Evolutionary conservation across 2,329 filamentous ascomycete genomes (phyloP), one percentile per base, ranked within the genome.

Genomic region (Geosmithia putterillii): DNA sequence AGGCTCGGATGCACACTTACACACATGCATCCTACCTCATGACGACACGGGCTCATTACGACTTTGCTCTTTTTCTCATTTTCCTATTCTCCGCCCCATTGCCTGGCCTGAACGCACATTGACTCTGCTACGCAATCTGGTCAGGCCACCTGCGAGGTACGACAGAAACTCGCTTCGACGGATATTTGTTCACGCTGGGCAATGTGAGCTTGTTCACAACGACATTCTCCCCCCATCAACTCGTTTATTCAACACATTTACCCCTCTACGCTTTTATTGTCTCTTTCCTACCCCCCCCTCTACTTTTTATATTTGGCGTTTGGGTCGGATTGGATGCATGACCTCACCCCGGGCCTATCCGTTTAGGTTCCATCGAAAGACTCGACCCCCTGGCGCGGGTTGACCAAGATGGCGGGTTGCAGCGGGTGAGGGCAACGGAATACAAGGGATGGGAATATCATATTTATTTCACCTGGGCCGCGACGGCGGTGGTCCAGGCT

Each of bases 71-170:
- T 32, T 9, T 14, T 32, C 23, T 45, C 43, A 34, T 43, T 19
- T 41, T 43, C 34, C 41, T n/a, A n/a, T n/a, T 36, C 38, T n/a
- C 42, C 38, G 42, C 40, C 37, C 41, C 44, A 42, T 37, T 22
- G 34, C 19, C 23, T 25, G 23, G 6, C 23, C 7, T 10, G 7
- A 25, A 25, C 23, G 7, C 10, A 7, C 23, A 25, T 7, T 6
- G 23, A 6, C 23, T 25, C 23, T 10, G n/a, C n/a, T n/a, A n/a
- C n/a, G n/a, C 23, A 7, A 25, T 6, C 23, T 25, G 6, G 28
- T 32, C 28, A 32, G 10, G 28, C n/a, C n/a, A n/a, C n/a, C n/a
- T n/a, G n/a, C n/a, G n/a, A n/a, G n/a, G n/a, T n/a, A n/a, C n/a
- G n/a, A n/a, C n/a, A n/a, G n/a, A n/a, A n/a, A n/a, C n/a, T n/a